Evolutionary conservation across 768 basidiomycete species (phyloP).

Genomic region (Cystofilobasidium bisporidii): DNA sequence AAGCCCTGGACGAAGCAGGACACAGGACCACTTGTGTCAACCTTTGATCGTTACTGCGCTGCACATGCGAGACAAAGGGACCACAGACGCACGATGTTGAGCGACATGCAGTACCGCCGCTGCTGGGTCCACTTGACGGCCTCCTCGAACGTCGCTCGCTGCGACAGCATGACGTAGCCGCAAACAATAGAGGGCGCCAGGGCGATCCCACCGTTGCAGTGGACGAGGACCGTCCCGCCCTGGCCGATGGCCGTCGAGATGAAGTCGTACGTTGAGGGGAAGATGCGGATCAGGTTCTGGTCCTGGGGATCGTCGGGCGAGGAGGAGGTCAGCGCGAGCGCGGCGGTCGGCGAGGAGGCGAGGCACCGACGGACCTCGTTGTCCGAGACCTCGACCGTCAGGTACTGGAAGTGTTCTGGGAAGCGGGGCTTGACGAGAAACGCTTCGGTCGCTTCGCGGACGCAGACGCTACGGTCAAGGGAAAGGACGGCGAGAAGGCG

Average conservation of each 20-base stretch:
- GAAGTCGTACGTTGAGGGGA: slow-evolving; percentile 48
- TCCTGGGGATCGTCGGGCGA: slow-evolving; percentile 42
- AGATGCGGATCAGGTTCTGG: slow-evolving; percentile 83
- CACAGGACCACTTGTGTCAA: not conserved
- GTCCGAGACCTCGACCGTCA: slow-evolving; percentile 78
- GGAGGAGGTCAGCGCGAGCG: not conserved
- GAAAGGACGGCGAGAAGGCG: not conserved
- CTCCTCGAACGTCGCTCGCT: slow-evolving; percentile 73
- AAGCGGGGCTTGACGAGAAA: slow-evolving; percentile 83
- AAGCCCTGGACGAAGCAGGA: slow-evolving; percentile 45
- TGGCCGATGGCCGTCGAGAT: slow-evolving; percentile 59
- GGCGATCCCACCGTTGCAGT: slow-evolving; percentile 88
- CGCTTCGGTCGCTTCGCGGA: slow-evolving; percentile 78
- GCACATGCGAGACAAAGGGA: too few species aligned
- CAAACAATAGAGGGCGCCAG: slow-evolving; percentile 81
- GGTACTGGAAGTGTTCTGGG: slow-evolving; percentile 63
- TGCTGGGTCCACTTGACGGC: slow-evolving; percentile 82
- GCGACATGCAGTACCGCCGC: slow-evolving; percentile 83
- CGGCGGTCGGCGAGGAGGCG: not conserved
- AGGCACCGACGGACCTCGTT: slow-evolving; percentile 46
- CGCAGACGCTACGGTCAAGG: slow-evolving; percentile 56
- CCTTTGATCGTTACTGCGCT: not conserved
- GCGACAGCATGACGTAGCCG: slow-evolving; percentile 86
- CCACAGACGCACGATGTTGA: slow-evolving; percentile 52
- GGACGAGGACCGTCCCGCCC: slow-evolving; percentile 71